Percentiles rank a stretch among this genome's conserved stretches.
phyloP scores from a whole-genome alignment of 2,329 filamentous ascomycete genomes.

The Chaetomium globosum region DNA sequence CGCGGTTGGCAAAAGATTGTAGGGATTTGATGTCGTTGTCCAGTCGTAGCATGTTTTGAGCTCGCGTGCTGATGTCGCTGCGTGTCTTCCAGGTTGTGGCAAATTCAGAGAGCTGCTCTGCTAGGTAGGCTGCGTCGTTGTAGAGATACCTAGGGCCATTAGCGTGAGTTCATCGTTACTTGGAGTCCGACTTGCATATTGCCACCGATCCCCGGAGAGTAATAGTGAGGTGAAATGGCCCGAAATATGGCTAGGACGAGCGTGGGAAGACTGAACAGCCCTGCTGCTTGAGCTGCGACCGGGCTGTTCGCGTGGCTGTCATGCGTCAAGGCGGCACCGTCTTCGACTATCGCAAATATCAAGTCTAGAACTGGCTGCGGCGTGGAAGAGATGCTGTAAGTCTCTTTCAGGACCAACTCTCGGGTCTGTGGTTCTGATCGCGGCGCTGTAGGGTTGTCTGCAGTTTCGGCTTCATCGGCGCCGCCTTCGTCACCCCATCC shows the following conservation, averaged over 20 bases:
- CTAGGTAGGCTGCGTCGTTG: constrained; percentile 67
- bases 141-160: constrained; percentile 59
- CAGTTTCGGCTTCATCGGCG: constrained; percentile 41
- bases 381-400: constrained; percentile 84
- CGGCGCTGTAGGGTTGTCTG: constrained; percentile 32
- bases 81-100: constrained; percentile 56
- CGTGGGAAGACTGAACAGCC: constrained; percentile 71
- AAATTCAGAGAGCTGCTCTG: constrained; percentile 58
- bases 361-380: constrained; percentile 75
- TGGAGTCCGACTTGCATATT: constrained; percentile 58
- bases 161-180: constrained; percentile 25
- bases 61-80: constrained; percentile 54
- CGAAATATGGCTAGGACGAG: constrained; percentile 77
- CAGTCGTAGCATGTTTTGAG: constrained; percentile 58
- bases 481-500: constrained; percentile 64
- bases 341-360: constrained; percentile 62
- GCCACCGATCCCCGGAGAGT: constrained; percentile 62
- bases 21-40: constrained; percentile 63
- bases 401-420: constrained; percentile 79
- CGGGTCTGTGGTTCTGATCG: constrained; percentile 45
- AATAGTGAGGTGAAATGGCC: constrained; percentile 74
- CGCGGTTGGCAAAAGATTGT: constrained; percentile 62
- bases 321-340: constrained; percentile 62
- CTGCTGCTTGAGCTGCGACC: constrained; percentile 67
- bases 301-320: constrained; percentile 53